Evolutionary conservation across 1,139 yeast species (phyloP).

Genomic region (Blastobotrys buckinghamii): DNA sequence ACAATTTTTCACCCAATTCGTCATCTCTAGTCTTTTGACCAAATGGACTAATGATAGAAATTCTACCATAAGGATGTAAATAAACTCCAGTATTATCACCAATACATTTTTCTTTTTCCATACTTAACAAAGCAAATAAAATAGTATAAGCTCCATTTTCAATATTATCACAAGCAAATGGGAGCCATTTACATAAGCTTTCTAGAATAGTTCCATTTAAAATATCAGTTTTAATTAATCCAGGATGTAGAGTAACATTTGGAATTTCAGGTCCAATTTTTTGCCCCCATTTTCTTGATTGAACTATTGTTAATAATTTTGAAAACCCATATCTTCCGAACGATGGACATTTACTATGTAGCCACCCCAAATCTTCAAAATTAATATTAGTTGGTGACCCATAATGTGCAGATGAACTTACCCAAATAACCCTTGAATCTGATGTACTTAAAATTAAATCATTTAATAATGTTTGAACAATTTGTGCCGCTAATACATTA

Average conservation of each 20-base stretch:
- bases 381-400: background rate
- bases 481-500: constrained; percentile 46
- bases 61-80: constrained; percentile 31
- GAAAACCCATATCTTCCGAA: constrained; percentile 40
- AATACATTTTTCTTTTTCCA: constrained; percentile 27
- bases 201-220: constrained; percentile 29
- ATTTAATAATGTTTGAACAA: constrained; percentile 44
- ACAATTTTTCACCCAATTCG: background rate
- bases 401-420: background rate
- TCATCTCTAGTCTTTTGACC: background rate
- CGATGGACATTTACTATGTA: too few species aligned
- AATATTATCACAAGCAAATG: background rate
- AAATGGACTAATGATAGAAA: constrained; percentile 13
- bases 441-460: background rate
- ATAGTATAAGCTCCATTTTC: constrained; percentile 41
- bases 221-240: constrained; percentile 39
- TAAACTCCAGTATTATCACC: constrained; percentile 33
- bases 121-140: constrained; percentile 38
- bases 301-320: constrained; percentile 42
- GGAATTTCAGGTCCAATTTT: constrained; percentile 23
- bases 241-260: constrained; percentile 43
- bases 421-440: background rate
- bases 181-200: constrained; percentile 1
- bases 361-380: background rate
- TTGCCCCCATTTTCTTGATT: constrained; percentile 40